A percentile compares a stretch with the other conserved stretches of the same genome.
phyloP scores from a whole-genome alignment of 2,329 filamentous ascomycete species.

The Diaporthe vaccinii region DNA sequence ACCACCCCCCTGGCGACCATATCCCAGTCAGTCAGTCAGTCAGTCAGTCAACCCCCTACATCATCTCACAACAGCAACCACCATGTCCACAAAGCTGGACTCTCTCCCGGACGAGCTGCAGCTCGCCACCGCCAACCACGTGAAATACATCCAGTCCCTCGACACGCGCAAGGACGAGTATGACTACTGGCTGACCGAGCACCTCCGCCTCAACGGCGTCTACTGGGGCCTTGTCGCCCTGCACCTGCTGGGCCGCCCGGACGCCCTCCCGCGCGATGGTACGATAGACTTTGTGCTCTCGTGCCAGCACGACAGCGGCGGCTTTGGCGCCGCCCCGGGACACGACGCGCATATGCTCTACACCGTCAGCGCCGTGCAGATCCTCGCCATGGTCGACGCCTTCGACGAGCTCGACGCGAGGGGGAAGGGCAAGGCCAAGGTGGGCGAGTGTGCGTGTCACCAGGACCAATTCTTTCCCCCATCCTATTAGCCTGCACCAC shows the following conservation, averaged over 20 bases:
- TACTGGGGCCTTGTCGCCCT: constrained; percentile 96
- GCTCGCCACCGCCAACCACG: constrained; percentile 74
- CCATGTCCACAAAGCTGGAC: constrained; percentile 53
- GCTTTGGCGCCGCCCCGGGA: constrained; percentile 92
- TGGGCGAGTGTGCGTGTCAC: constrained; percentile 80
- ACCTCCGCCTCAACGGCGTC: constrained; percentile 92
- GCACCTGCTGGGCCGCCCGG: constrained; percentile 84
- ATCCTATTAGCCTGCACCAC: too few species aligned
- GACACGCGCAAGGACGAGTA: constrained; percentile 94
- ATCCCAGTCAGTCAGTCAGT: constrained; percentile 24
- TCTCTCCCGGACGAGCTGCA: constrained; percentile 56
- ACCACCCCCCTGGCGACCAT: constrained; percentile 38
- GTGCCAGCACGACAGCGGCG: constrained; percentile 90
- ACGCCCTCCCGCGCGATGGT: constrained; percentile 83
- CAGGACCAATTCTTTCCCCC: not conserved
- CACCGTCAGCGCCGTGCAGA: constrained; percentile 94
- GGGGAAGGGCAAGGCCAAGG: constrained; percentile 77
- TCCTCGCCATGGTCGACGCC: constrained; percentile 87
- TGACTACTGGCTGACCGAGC: constrained; percentile 98
- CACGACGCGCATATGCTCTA: constrained; percentile 98
- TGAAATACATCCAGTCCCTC: constrained; percentile 92
- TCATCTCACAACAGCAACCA: not conserved
- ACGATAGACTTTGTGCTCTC: constrained; percentile 94
- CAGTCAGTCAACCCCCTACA: not conserved
- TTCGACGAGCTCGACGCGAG: constrained; percentile 83